phyloP scores from a whole-genome alignment of 257 asterid species.

The Solanum pinnatisectum region DNA sequence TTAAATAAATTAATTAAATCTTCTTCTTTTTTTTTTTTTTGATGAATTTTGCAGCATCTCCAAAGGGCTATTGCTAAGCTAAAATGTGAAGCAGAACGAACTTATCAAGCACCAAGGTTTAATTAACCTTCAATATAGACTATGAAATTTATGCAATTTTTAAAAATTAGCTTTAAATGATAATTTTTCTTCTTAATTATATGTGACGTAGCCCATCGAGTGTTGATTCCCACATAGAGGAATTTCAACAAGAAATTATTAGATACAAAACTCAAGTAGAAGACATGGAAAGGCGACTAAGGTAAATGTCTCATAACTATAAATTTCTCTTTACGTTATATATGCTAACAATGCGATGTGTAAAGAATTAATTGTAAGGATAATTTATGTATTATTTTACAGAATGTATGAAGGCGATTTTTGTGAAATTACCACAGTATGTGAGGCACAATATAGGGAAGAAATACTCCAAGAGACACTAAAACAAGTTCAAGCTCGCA shows the following conservation, averaged over 20 bases:
- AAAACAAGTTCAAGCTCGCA: conserved; percentile 50
- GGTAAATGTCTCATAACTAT: conserved; percentile 20
- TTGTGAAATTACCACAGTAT: conserved; percentile 38
- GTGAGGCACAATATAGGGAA: conserved; percentile 75
- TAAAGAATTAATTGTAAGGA: not conserved
- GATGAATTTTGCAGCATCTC: conserved; percentile 36
- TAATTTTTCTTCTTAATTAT: conserved; percentile 1
- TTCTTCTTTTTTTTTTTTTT: not conserved
- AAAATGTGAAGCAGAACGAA: conserved; percentile 54
- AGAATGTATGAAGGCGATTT: conserved; percentile 70
- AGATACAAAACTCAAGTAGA: conserved; percentile 54
- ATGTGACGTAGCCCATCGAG: conserved; percentile 45
- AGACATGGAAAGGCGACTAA: conserved; percentile 56
- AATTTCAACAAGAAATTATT: conserved; percentile 56
- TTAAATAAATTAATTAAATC: not conserved
- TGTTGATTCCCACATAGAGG: conserved; percentile 68
- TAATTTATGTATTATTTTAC: not conserved
- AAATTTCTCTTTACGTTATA: not conserved
- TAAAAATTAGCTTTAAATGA: not conserved
- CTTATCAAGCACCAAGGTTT: conserved; percentile 45
- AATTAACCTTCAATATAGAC: not conserved
- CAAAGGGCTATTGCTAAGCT: conserved; percentile 71
- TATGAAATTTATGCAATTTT: not conserved
- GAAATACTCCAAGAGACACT: conserved; percentile 63
- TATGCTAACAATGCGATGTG: not conserved